These are phyloP conservation scores for Pythium insidiosum DNA, from an alignment of 352 stramenopile genomes.

Conservation along the genomic window DNA sequence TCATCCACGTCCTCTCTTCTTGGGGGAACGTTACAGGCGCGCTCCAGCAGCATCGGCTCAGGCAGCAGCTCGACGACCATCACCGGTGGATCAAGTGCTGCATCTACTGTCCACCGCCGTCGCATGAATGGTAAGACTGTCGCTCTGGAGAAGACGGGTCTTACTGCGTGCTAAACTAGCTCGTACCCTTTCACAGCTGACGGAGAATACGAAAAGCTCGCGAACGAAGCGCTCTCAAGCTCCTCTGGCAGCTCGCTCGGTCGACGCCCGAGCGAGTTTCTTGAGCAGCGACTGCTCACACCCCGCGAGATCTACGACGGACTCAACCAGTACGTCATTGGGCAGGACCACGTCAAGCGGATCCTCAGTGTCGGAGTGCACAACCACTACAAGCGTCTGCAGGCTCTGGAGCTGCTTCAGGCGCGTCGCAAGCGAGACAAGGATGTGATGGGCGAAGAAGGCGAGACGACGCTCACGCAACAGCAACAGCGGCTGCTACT, in stretches of 20 bases:
- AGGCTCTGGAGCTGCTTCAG: constrained; percentile 48
- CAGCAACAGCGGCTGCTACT: constrained; percentile 50
- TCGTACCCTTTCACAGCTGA: too few relatives aligned
- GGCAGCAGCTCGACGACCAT: constrained; percentile 1
- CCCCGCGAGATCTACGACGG: constrained; percentile 92
- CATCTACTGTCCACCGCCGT: constrained; percentile 11
- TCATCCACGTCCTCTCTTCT: constrained; percentile 49
- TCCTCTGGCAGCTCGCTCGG: too few relatives aligned
- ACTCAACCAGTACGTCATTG: constrained; percentile 96
- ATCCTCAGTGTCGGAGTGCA: constrained; percentile 94
- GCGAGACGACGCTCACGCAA: constrained; percentile 6
- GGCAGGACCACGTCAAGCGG: constrained; percentile 96
- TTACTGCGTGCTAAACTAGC: too few relatives aligned
- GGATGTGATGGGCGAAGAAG: constrained; percentile 20
- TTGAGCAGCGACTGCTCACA: constrained; percentile 65
- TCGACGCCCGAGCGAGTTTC: neutral
- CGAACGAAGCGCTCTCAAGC: constrained; percentile 45
- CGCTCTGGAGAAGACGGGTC: too few relatives aligned
- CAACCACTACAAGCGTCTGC: constrained; percentile 98
- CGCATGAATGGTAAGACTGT: constrained; percentile 48
- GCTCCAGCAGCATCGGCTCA: constrained; percentile 25
- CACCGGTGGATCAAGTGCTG: constrained; percentile 1
- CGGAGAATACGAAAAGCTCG: constrained; percentile 67
- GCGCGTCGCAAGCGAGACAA: constrained; percentile 23
- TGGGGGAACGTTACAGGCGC: constrained; percentile 30